phyloP scores from a whole-genome alignment of 176 grass and related monocot genomes.

The Raddia guianensis region DNA sequence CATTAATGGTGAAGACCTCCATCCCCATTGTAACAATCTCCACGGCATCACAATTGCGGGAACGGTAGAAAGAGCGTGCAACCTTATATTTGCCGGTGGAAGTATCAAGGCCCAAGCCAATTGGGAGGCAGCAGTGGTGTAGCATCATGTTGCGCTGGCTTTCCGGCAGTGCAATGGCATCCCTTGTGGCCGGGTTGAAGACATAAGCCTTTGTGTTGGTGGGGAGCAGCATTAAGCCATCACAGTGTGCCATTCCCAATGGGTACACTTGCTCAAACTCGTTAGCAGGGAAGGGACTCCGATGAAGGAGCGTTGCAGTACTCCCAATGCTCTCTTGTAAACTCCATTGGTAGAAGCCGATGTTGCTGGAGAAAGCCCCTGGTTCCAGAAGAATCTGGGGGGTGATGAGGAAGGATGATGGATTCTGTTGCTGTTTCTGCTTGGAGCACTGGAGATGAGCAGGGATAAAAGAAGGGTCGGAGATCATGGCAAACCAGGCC shows the following conservation, averaged over 20 bases:
- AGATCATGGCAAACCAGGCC: conserved; percentile 23
- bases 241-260: conserved; percentile 18
- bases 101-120: conserved; percentile 7
- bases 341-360: conserved; percentile 1
- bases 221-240: conserved; percentile 11
- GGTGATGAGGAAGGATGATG: conserved; percentile 13
- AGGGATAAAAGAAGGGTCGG: neutral
- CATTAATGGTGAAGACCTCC: conserved; percentile 24
- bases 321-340: neutral
- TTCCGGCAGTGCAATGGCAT: neutral
- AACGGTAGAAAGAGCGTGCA: neutral
- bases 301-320: neutral
- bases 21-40: neutral
- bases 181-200: conserved; percentile 35
- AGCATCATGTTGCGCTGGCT: conserved; percentile 4
- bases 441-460: conserved; percentile 19
- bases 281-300: neutral
- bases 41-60: no score
- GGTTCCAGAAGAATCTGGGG: neutral
- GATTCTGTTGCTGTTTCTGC: neutral
- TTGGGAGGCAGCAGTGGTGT: neutral
- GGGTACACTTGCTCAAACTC: neutral
- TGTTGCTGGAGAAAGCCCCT: neutral
- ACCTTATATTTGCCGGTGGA: conserved; percentile 28
- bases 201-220: neutral